Evolutionary conservation across 148 eudicot genomes (phyloP).

Genomic region (Pharnaceum exiguum): DNA sequence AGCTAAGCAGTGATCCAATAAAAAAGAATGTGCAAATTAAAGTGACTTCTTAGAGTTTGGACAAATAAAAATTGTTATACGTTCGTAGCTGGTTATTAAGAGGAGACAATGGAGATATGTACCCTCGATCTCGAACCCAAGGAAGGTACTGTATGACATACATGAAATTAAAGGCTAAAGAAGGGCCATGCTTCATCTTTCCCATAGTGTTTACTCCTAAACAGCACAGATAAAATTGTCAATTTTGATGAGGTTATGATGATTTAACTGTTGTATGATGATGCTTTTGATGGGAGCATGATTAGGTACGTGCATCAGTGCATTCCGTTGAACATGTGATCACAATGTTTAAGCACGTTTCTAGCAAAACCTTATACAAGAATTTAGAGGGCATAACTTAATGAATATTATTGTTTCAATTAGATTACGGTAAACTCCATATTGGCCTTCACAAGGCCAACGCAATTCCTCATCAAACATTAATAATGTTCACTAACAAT

Average conservation of each 20-base stretch:
- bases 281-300: conserved; percentile 22
- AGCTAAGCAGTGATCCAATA: conserved; percentile 17
- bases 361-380: too few relatives aligned
- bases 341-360: too few relatives aligned
- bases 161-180: too few relatives aligned
- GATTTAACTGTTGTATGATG: neutral
- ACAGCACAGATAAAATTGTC: conserved; percentile 1
- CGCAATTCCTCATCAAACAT: too few relatives aligned
- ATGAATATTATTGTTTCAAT: too few relatives aligned
- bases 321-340: too few relatives aligned
- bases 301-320: neutral
- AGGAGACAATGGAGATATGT: conserved; percentile 17
- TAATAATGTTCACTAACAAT: too few relatives aligned
- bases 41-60: conserved; percentile 3
- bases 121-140: conserved; percentile 17
- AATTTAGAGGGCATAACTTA: too few relatives aligned
- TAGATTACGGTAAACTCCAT: too few relatives aligned
- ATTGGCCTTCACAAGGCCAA: too few relatives aligned
- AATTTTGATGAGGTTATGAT: neutral
- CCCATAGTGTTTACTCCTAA: neutral
- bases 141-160: conserved; percentile 15
- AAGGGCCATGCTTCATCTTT: neutral
- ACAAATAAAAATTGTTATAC: neutral
- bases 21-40: neutral
- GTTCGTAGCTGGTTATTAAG: too few relatives aligned